These are phyloP conservation scores for Trichoderma sp. DNA, from an alignment of 2,329 filamentous ascomycete genomes.

Conservation along the genomic window DNA sequence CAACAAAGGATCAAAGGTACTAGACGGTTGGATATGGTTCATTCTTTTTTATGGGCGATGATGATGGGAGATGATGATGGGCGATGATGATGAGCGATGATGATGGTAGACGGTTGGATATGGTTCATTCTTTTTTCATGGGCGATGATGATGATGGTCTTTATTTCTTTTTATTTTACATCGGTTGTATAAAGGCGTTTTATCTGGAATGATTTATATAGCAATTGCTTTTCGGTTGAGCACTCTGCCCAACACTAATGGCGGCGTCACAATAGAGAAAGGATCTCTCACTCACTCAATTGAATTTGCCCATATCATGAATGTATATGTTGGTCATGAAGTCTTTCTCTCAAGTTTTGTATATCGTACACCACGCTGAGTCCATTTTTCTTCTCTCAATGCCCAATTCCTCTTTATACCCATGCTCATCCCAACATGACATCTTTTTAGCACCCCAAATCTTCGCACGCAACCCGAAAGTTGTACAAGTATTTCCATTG, in stretches of 20 bases:
- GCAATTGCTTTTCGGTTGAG: not conserved
- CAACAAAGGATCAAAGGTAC: not conserved
- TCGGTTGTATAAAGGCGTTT: not conserved
- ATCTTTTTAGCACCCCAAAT: not conserved
- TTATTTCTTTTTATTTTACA: not conserved
- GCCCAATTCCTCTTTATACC: not conserved
- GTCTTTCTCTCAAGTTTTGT: not conserved
- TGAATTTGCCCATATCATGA: not conserved
- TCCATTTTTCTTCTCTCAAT: not conserved
- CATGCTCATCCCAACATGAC: not conserved
- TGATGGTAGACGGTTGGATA: not conserved
- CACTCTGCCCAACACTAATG: not conserved
- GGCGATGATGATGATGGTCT: not conserved
- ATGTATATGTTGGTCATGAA: not conserved
- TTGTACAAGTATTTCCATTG: not conserved
- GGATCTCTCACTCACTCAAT: not conserved
- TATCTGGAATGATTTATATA: not conserved
- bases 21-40: conserved; percentile 1
- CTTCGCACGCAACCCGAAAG: not conserved
- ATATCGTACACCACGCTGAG: conserved; percentile 16
- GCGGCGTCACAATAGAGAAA: not conserved
- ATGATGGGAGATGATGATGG: too few species aligned
- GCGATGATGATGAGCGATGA: too few species aligned
- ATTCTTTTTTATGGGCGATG: not conserved
- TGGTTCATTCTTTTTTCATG: not conserved